A percentile compares a stretch with the other conserved stretches of the same genome.
Evolutionary conservation across 345 rosid species (phyloP).

Genomic region (Orychophragmus violaceus): DNA sequence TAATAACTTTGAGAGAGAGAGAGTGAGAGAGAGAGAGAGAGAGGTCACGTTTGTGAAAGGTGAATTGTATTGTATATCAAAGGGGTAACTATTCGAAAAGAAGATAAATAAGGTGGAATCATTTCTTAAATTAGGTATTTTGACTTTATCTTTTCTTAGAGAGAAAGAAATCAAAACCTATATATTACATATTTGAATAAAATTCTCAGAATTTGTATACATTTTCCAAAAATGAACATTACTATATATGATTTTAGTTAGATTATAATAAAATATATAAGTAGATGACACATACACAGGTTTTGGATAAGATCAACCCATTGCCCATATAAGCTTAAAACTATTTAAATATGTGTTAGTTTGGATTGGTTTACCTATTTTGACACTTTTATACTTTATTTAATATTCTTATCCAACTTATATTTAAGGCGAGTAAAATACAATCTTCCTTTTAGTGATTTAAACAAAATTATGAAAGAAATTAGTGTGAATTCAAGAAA

Average conservation of each 20-base stretch:
- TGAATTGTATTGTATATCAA: not conserved
- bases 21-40: not conserved
- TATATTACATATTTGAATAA: not conserved
- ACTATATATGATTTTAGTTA: not conserved
- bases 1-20: not conserved
- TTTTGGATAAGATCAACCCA: too few relatives aligned
- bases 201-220: not conserved
- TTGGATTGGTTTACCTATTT: too few relatives aligned
- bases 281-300: too few relatives aligned
- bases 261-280: not conserved
- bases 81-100: not conserved
- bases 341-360: too few relatives aligned
- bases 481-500: not conserved
- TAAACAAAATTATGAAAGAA: not conserved
- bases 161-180: not conserved
- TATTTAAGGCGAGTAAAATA: not conserved
- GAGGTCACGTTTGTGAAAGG: constrained; percentile 1
- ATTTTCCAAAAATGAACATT: not conserved
- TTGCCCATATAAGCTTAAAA: too few relatives aligned
- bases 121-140: constrained; percentile 2
- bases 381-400: too few relatives aligned
- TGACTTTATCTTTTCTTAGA: not conserved
- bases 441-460: not conserved
- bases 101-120: not conserved
- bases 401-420: not conserved